phyloP scores from a whole-genome alignment of 345 rosid genomes.

The Euphorbia pulcherrima region DNA sequence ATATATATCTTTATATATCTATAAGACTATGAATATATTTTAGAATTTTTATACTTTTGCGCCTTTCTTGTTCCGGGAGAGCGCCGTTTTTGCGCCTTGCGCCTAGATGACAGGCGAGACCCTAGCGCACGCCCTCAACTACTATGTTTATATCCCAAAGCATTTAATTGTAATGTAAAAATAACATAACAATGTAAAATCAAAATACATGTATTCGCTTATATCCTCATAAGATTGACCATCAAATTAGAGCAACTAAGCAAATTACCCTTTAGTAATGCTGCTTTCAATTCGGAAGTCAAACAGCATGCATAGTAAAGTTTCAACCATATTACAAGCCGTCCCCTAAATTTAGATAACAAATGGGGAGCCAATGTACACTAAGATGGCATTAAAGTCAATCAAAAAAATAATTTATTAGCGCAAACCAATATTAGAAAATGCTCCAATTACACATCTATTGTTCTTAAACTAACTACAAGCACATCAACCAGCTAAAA shows the following conservation, averaged over 20 bases:
- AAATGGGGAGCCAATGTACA: not conserved
- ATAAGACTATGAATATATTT: too few species aligned
- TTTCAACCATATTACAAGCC: not conserved
- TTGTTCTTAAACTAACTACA: not conserved
- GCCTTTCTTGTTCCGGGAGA: too few species aligned
- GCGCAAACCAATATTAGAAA: not conserved
- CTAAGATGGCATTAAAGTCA: not conserved
- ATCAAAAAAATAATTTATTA: not conserved
- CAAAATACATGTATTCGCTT: not conserved
- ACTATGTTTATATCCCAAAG: not conserved
- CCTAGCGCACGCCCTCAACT: not conserved
- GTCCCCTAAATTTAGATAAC: not conserved
- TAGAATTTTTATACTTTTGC: too few species aligned
- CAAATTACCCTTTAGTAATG: not conserved
- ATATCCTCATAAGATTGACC: not conserved
- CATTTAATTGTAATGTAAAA: not conserved
- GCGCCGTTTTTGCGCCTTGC: too few species aligned
- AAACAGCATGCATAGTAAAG: not conserved
- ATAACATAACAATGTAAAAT: not conserved
- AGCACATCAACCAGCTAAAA: not conserved
- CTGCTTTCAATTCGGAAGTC: slow-evolving; percentile 7
- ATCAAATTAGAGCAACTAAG: not conserved
- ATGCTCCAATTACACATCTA: not conserved
- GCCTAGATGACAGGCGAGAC: too few species aligned
- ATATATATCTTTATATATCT: too few species aligned